A percentile compares a stretch with the other conserved stretches of the same genome.
Conservation (phyloP, 768 basidiomycete genomes). For the Amanita pallidorosea region DNA sequence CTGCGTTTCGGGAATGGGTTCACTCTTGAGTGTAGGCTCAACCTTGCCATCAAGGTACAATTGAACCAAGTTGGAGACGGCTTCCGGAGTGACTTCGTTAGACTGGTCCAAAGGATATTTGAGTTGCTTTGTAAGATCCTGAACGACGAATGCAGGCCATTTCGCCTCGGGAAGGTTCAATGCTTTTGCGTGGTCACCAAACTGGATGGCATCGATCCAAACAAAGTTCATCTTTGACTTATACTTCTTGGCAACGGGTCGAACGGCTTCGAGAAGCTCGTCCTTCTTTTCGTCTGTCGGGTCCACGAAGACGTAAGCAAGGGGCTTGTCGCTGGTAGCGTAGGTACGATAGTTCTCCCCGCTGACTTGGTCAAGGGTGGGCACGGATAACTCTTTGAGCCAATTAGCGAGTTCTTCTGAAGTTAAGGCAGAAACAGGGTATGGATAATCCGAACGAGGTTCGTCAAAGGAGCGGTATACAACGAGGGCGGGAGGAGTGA, state of each 20-base stretch:
- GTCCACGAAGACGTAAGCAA: conserved; percentile 93
- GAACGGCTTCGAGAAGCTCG: conserved; percentile 53
- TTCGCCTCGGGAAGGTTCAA: conserved; percentile 77
- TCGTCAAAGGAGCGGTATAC: conserved; percentile 93
- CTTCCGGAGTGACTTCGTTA: conserved; percentile 46
- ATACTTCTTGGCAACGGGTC: conserved; percentile 69
- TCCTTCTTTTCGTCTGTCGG: conserved; percentile 58
- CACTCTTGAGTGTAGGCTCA: conserved; percentile 79
- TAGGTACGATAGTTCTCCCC: conserved; percentile 90
- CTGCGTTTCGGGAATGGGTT: conserved; percentile 76
- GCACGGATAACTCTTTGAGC: conserved; percentile 76
- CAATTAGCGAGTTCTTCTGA: conserved; percentile 60
- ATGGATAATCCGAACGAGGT: conserved; percentile 56
- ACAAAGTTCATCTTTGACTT: conserved; percentile 93
- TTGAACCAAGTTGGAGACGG: conserved; percentile 47
- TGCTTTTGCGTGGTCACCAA: conserved; percentile 90
- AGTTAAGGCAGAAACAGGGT: conserved; percentile 45
- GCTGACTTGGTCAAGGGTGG: conserved; percentile 84
- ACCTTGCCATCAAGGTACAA: conserved; percentile 66
- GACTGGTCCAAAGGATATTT: conserved; percentile 82
- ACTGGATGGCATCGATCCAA: conserved; percentile 94
- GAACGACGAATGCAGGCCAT: conserved; percentile 94
- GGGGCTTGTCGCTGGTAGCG: conserved; percentile 70
- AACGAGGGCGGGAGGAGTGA: conserved; percentile 76
- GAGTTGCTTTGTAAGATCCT: conserved; percentile 72